Percentiles rank a stretch among this genome's conserved stretches.
phyloP scores from a whole-genome alignment of 331 rosid genomes.

The Acacia pycnantha region DNA sequence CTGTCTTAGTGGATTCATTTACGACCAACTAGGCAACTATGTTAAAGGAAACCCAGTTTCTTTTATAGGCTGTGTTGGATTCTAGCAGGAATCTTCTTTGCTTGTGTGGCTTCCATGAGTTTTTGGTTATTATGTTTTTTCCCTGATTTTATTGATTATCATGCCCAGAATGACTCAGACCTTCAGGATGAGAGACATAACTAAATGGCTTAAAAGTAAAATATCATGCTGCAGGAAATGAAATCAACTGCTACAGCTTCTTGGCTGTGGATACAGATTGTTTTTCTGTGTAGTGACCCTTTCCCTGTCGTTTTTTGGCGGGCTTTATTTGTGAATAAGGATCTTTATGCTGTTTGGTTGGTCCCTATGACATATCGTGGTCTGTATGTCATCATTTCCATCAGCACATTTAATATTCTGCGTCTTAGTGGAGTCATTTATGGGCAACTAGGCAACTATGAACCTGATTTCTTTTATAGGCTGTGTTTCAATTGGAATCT shows the following conservation, averaged over 20 bases:
- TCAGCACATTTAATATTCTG: constrained; percentile 46
- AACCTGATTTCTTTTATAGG: constrained; percentile 22
- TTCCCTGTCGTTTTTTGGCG: not conserved
- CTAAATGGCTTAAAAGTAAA: not conserved
- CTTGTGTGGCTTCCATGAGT: constrained; percentile 33
- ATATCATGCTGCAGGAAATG: not conserved
- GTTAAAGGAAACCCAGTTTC: constrained; percentile 28
- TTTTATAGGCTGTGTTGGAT: not conserved
- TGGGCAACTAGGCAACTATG: constrained; percentile 42
- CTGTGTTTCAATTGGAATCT: not conserved
- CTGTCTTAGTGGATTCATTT: constrained; percentile 49
- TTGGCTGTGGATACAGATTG: not conserved
- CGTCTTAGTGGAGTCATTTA: constrained; percentile 49
- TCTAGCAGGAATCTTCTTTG: constrained; percentile 7
- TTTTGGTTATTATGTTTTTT: constrained; percentile 10
- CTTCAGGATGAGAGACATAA: not conserved
- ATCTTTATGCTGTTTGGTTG: constrained; percentile 36
- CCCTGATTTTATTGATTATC: constrained; percentile 15
- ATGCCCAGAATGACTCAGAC: not conserved
- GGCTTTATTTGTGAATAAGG: not conserved
- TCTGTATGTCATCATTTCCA: constrained; percentile 51
- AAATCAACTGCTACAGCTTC: not conserved
- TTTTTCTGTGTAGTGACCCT: not conserved
- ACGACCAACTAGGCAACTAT: constrained; percentile 39
- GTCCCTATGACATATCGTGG: constrained; percentile 59